Evolutionary conservation across 2,329 filamentous ascomycete genomes (phyloP).

Genomic region (Fusarium domesticum): DNA sequence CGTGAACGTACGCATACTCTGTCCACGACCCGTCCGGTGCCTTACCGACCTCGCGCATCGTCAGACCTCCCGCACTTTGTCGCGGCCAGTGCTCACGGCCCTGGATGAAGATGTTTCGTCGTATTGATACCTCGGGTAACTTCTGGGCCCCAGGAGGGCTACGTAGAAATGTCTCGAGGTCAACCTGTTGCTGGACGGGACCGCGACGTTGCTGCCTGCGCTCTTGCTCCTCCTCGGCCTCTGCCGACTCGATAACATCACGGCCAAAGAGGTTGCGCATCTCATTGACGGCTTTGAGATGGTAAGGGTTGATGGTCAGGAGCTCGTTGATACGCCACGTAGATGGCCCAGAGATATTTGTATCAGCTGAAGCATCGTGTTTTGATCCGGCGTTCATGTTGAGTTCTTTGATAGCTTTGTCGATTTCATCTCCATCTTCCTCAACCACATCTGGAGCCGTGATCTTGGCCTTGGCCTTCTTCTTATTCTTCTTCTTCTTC

Average conservation of each 20-base stretch:
- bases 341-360: constrained; percentile 7
- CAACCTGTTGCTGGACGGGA: constrained; percentile 48
- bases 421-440: constrained; percentile 52
- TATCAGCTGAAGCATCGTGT: background rate
- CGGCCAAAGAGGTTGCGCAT: constrained; percentile 67
- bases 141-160: constrained; percentile 56
- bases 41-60: constrained; percentile 63
- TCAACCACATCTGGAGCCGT: constrained; percentile 18
- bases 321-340: constrained; percentile 38
- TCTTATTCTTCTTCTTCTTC: constrained; percentile 42
- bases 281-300: constrained; percentile 84
- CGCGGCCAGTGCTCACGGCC: constrained; percentile 86
- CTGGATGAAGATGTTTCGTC: constrained; percentile 80
- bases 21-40: constrained; percentile 50
- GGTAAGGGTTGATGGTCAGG: constrained; percentile 57
- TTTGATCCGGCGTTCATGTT: constrained; percentile 33
- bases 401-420: constrained; percentile 51
- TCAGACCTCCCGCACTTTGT: constrained; percentile 73
- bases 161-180: constrained; percentile 54
- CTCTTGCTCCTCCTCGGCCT: constrained; percentile 48
- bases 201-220: constrained; percentile 35
- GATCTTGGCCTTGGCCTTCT: constrained; percentile 30
- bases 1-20: constrained; percentile 78
- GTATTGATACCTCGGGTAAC: constrained; percentile 67
- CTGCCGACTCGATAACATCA: constrained; percentile 55